Percentiles rank a stretch among this genome's conserved stretches.
These are phyloP conservation scores for Debaryomyces coudertii DNA, from an alignment of 1,139 yeast genomes.

Conservation along the genomic window DNA sequence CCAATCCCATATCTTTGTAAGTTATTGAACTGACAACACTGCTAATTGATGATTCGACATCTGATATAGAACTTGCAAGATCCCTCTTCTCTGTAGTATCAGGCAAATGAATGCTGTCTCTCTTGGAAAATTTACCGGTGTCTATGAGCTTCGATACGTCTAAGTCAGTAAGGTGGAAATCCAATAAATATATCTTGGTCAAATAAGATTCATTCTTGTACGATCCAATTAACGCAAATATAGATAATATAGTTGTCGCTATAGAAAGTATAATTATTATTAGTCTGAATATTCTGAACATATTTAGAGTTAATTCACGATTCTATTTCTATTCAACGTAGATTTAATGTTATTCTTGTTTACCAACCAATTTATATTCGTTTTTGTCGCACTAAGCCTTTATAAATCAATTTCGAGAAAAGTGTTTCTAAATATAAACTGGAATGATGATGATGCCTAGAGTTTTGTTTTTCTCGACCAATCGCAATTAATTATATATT, in stretches of 20 bases:
- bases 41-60: background rate
- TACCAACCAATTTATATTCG: background rate
- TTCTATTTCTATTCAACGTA: background rate
- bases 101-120: constrained; percentile 8
- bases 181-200: constrained; percentile 41
- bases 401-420: background rate
- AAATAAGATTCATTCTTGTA: constrained; percentile 39
- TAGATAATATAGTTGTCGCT: constrained; percentile 37
- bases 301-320: constrained; percentile 10
- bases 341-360: background rate
- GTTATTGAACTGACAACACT: constrained; percentile 20
- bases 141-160: constrained; percentile 37
- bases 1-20: constrained; percentile 48
- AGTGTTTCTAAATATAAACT: background rate
- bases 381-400: background rate
- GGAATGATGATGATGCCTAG: background rate
- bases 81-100: constrained; percentile 4
- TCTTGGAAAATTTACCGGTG: constrained; percentile 14
- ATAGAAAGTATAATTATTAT: constrained; percentile 39
- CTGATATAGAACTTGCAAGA: background rate
- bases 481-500: background rate
- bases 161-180: constrained; percentile 39
- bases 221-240: constrained; percentile 48
- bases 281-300: constrained; percentile 41
- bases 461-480: background rate